Percentiles rank a stretch among this genome's conserved stretches.
phyloP scores from a whole-genome alignment of 495 filamentous ascomycete genomes.

The Tricharina praecox region DNA sequence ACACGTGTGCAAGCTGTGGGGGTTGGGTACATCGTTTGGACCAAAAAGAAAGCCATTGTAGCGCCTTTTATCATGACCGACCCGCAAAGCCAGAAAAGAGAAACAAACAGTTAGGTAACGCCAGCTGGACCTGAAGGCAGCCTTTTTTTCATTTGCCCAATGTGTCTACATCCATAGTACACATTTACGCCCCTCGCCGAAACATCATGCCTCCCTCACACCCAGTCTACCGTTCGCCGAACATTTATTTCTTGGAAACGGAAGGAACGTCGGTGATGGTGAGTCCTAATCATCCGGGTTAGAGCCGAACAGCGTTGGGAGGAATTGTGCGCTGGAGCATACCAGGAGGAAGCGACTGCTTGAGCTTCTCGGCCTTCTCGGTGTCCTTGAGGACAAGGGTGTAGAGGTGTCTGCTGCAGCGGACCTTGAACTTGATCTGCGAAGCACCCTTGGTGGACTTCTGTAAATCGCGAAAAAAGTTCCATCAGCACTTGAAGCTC shows the following conservation, averaged over 20 bases:
- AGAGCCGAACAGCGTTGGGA: background rate
- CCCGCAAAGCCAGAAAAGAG: too few relatives aligned
- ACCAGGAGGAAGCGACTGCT: slow-evolving; percentile 96
- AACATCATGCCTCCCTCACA: too few relatives aligned
- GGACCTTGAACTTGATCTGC: slow-evolving; percentile 99
- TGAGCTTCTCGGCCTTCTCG: slow-evolving; percentile 99
- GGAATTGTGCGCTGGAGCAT: slow-evolving; percentile 27
- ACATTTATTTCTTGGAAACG: slow-evolving; percentile 18
- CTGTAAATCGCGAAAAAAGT: slow-evolving; percentile 32
- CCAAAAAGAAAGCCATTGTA: slow-evolving; percentile 7
- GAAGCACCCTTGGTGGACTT: slow-evolving; percentile 78
- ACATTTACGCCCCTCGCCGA: slow-evolving; percentile 2
- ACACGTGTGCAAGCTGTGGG: too few relatives aligned
- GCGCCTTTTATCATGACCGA: background rate
- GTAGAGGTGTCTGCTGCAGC: slow-evolving; percentile 86
- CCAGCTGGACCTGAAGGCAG: background rate
- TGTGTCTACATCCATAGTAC: slow-evolving; percentile 1
- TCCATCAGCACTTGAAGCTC: slow-evolving; percentile 4
- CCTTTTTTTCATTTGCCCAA: background rate
- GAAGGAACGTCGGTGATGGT: slow-evolving; percentile 54
- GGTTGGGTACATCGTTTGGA: too few relatives aligned
- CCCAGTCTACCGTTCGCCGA: too few relatives aligned
- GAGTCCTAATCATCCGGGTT: slow-evolving; percentile 36
- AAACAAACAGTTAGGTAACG: too few relatives aligned
- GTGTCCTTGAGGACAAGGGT: slow-evolving; percentile 92